Evolutionary conservation across 163 green algal species (phyloP).

Genomic region (Trebouxia gelatinosa): DNA sequence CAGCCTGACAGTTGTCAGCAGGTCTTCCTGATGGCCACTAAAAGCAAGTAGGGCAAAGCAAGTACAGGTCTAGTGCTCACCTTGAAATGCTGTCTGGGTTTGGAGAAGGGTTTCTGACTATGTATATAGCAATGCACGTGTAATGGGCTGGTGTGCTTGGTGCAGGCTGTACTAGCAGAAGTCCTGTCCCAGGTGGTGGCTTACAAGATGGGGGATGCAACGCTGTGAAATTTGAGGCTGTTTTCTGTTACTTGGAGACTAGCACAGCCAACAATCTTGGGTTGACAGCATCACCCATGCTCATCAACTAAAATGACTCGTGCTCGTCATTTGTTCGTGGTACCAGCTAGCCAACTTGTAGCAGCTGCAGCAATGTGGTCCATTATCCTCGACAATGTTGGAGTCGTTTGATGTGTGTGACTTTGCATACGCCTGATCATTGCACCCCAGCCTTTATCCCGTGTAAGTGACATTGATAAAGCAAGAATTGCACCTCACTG

Average conservation of each 20-base stretch:
- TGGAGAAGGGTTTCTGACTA: not conserved
- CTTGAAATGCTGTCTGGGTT: not conserved
- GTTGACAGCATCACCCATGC: too few species aligned
- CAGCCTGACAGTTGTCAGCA: not conserved
- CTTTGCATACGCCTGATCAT: too few species aligned
- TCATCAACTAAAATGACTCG: too few species aligned
- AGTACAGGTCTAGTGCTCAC: not conserved
- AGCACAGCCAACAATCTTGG: too few species aligned
- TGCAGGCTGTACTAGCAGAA: conserved; percentile 49
- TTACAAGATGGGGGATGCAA: conserved; percentile 56
- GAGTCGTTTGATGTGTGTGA: too few species aligned
- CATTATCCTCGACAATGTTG: too few species aligned
- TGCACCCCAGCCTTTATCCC: too few species aligned
- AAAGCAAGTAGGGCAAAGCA: conserved; percentile 10
- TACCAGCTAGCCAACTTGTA: too few species aligned
- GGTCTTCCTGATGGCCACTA: conserved; percentile 28
- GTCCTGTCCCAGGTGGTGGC: conserved; percentile 56
- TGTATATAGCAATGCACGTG: not conserved
- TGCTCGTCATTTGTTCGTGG: too few species aligned
- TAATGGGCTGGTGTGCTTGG: not conserved
- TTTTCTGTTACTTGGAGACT: not conserved
- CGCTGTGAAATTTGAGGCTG: not conserved
- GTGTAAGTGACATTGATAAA: too few species aligned
- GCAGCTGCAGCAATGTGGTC: too few species aligned
- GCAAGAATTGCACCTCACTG: too few species aligned